Evolutionary conservation across 2,329 filamentous ascomycete genomes (phyloP).

Genomic region (Fusarium sp.): DNA sequence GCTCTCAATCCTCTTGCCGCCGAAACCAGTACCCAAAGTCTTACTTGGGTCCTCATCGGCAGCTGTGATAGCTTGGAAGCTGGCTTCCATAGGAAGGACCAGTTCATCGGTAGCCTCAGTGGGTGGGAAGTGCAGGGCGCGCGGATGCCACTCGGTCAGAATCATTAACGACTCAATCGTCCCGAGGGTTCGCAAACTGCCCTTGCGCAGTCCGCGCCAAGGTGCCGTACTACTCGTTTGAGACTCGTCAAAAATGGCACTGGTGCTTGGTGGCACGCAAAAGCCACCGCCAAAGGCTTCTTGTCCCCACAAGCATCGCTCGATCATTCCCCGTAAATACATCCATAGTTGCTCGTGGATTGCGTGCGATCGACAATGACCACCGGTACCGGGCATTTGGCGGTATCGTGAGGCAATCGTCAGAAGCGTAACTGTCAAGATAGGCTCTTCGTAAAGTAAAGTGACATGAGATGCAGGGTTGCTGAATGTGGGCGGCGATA

Average conservation of each 20-base stretch:
- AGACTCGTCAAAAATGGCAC: constrained; percentile 61
- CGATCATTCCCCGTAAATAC: constrained; percentile 93
- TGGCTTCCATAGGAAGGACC: constrained; percentile 68
- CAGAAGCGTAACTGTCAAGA: constrained; percentile 88
- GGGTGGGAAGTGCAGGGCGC: constrained; percentile 91
- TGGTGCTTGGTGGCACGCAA: constrained; percentile 72
- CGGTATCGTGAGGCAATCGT: constrained; percentile 92
- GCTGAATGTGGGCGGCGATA: constrained; percentile 90
- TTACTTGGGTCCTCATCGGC: constrained; percentile 46
- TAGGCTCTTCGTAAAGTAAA: constrained; percentile 88
- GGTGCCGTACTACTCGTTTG: constrained; percentile 75
- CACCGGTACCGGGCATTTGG: constrained; percentile 80
- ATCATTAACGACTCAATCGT: constrained; percentile 95
- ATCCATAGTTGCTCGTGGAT: constrained; percentile 97
- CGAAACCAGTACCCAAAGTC: constrained; percentile 65
- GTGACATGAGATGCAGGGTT: constrained; percentile 81
- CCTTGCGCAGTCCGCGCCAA: constrained; percentile 75
- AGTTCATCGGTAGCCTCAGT: constrained; percentile 78
- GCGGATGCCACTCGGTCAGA: constrained; percentile 95
- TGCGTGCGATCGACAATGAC: constrained; percentile 83
- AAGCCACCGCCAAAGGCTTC: constrained; percentile 94
- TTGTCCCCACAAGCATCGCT: constrained; percentile 93
- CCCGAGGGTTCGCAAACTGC: constrained; percentile 86
- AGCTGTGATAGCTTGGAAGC: constrained; percentile 52
- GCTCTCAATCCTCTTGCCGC: constrained; percentile 87